Percentiles rank a stretch among this genome's conserved stretches.
phyloP scores from a whole-genome alignment of 352 stramenopile species.

The Aphanomyces euteiches region DNA sequence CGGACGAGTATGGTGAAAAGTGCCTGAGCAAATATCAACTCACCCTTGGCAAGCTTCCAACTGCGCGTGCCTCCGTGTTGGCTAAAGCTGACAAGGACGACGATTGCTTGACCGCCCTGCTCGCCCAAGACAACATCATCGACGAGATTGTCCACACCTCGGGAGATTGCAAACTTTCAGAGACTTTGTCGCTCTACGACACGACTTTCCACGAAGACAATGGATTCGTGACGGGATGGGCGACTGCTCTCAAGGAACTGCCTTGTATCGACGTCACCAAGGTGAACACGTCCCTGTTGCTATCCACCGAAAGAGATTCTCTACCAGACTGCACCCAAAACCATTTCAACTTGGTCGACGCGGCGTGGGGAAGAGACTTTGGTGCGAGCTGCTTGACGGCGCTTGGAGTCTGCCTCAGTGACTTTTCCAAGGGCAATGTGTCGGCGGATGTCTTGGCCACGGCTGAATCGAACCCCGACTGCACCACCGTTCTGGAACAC shows the following conservation, averaged over 20 bases:
- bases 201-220: not conserved
- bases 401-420: not conserved
- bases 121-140: not conserved
- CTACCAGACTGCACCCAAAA: not conserved
- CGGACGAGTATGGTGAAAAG: not conserved
- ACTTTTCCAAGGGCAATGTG: not conserved
- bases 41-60: not conserved
- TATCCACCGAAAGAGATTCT: not conserved
- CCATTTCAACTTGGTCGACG: not conserved
- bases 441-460: not conserved
- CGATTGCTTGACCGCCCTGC: not conserved
- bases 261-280: not conserved
- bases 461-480: not conserved
- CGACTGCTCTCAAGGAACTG: not conserved
- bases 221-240: not conserved
- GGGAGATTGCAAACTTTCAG: not conserved
- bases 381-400: not conserved
- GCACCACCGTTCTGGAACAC: not conserved
- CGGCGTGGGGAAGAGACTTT: not conserved
- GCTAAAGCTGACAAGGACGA: not conserved
- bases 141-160: not conserved
- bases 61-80: not conserved
- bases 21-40: not conserved
- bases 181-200: not conserved
- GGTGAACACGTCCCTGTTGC: not conserved